phyloP scores from a whole-genome alignment of 345 rosid genomes.

The Linum tenue region DNA sequence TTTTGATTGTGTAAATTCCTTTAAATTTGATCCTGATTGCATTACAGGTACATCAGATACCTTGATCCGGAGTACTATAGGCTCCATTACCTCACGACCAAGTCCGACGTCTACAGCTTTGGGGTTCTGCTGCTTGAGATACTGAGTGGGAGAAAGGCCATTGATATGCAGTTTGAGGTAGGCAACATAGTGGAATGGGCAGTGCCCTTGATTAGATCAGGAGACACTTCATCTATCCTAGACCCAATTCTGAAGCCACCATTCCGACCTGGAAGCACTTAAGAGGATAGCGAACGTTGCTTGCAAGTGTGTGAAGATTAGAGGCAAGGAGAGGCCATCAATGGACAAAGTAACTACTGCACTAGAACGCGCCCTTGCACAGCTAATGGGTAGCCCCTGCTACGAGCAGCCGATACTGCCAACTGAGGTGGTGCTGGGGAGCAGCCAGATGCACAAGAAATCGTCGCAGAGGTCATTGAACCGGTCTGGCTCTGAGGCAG shows the following conservation, averaged over 20 bases:
- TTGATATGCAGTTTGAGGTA: constrained; percentile 90
- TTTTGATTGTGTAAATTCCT: too few species aligned
- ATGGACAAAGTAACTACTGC: constrained; percentile 96
- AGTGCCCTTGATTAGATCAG: constrained; percentile 78
- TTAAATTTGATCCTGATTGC: too few species aligned
- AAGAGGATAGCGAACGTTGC: constrained; percentile 81
- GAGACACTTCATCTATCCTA: constrained; percentile 52
- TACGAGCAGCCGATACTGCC: constrained; percentile 85
- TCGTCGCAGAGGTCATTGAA: constrained; percentile 78
- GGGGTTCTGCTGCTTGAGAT: constrained; percentile 89
- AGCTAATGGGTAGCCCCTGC: constrained; percentile 89
- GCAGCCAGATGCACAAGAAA: constrained; percentile 90
- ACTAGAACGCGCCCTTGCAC: constrained; percentile 73
- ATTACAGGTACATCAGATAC: constrained; percentile 89
- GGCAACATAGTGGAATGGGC: constrained; percentile 99
- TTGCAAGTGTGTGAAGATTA: constrained; percentile 92
- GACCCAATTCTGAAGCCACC: constrained; percentile 72
- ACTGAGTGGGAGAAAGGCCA: constrained; percentile 85
- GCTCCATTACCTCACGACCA: constrained; percentile 90
- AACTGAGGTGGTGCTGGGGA: constrained; percentile 87
- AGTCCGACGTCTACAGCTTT: constrained; percentile 92
- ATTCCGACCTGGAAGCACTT: constrained; percentile 60
- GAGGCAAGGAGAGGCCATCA: constrained; percentile 91
- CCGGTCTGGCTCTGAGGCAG: constrained; percentile 49
- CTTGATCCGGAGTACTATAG: constrained; percentile 96